Conservation (phyloP, 495 filamentous ascomycete species). For the Aspergillus sclerotioniger region DNA sequence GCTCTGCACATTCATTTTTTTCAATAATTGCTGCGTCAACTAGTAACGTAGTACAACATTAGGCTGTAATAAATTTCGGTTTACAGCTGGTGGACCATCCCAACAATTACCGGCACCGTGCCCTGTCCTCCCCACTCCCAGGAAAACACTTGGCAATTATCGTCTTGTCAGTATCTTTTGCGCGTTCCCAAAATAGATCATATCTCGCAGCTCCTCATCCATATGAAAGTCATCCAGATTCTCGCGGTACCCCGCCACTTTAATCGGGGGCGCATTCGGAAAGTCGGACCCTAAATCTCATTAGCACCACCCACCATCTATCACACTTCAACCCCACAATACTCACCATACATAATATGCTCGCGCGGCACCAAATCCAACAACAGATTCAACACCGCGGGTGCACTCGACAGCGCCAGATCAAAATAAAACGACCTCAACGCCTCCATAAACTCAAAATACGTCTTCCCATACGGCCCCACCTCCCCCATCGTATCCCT, state of each 20-base stretch:
- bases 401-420: slow-evolving; percentile 31
- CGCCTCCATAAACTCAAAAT: slow-evolving; percentile 30
- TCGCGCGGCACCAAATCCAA: slow-evolving; percentile 36
- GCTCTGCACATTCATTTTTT: too few relatives aligned
- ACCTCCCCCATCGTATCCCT: slow-evolving; percentile 21
- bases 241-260: slow-evolving; percentile 3
- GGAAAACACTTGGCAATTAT: neutral
- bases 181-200: slow-evolving; percentile 18
- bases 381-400: slow-evolving; percentile 33
- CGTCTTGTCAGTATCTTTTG: slow-evolving; percentile 11
- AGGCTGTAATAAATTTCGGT: too few relatives aligned
- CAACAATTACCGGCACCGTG: too few relatives aligned
- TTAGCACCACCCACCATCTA: neutral
- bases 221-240: slow-evolving; percentile 16
- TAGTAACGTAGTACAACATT: too few relatives aligned
- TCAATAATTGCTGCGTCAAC: too few relatives aligned
- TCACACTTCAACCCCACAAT: too few relatives aligned
- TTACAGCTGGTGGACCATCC: too few relatives aligned
- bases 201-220: slow-evolving; percentile 10
- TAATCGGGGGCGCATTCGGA: slow-evolving; percentile 26
- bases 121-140: neutral
- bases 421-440: slow-evolving; percentile 40
- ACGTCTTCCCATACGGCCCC: slow-evolving; percentile 23
- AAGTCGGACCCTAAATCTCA: slow-evolving; percentile 24
- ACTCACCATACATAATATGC: slow-evolving; percentile 48